A percentile compares a stretch with the other conserved stretches of the same genome.
phyloP scores from a whole-genome alignment of 139 green algal genomes.

The Chlorella ohadii region DNA sequence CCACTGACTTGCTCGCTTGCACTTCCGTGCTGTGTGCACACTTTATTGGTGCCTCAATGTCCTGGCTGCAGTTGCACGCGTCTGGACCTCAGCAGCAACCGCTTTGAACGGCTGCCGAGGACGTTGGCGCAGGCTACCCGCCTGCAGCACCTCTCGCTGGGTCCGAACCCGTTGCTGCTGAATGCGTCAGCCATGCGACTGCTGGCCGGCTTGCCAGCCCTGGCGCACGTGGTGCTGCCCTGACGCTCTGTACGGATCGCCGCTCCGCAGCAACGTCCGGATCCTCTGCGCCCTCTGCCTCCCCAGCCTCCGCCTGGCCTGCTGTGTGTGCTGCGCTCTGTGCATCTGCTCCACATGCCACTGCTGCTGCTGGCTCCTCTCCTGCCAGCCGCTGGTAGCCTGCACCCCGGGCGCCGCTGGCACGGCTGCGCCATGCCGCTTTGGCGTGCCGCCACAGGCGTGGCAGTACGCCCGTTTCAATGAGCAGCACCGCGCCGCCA shows the following conservation, averaged over 20 bases:
- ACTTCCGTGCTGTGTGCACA: no score
- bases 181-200: no score
- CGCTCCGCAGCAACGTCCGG: slow-evolving; percentile 68
- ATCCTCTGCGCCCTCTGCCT: slow-evolving; percentile 64
- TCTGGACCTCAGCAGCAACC: no score
- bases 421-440: background rate
- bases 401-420: background rate
- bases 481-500: slow-evolving; percentile 41
- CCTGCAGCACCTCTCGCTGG: no score
- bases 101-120: no score
- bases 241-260: slow-evolving; percentile 23
- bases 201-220: no score
- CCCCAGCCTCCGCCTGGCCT: slow-evolving; percentile 53
- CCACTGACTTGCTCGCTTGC: no score
- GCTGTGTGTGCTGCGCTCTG: background rate
- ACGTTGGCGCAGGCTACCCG: no score
- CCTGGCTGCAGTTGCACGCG: no score
- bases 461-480: slow-evolving; percentile 52
- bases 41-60: no score
- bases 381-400: background rate
- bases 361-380: background rate
- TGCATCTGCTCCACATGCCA: no score
- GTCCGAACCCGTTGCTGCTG: no score
- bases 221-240: background rate
- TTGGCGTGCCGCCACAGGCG: background rate